Evolutionary conservation across 495 filamentous ascomycete species (phyloP).

Genomic region (Cryomyces antarcticus): DNA sequence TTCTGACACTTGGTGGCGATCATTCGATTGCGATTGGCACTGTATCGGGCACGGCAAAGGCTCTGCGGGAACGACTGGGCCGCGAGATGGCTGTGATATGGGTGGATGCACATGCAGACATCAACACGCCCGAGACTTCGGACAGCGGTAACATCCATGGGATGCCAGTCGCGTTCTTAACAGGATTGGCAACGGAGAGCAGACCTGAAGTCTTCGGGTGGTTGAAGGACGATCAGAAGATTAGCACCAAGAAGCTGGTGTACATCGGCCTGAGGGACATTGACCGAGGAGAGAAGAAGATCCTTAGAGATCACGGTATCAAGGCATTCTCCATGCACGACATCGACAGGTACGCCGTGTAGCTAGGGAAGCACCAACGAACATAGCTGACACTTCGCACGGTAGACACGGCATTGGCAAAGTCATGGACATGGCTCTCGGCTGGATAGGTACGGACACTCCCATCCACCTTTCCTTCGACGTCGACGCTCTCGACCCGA

Average conservation of each 20-base stretch:
- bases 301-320: conserved; percentile 71
- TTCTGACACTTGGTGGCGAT: conserved; percentile 86
- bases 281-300: conserved; percentile 73
- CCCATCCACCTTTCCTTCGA: conserved; percentile 96
- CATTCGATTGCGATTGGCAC: conserved; percentile 94
- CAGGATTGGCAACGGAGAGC: conserved; percentile 58
- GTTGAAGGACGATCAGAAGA: conserved; percentile 41
- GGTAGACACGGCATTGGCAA: conserved; percentile 72
- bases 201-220: conserved; percentile 65
- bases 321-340: conserved; percentile 98
- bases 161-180: conserved; percentile 91
- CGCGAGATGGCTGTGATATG: conserved; percentile 85
- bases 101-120: conserved; percentile 96
- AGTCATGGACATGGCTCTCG: conserved; percentile 93
- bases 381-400: conserved; percentile 5
- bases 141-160: conserved; percentile 90
- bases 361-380: not conserved
- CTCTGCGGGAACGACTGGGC: conserved; percentile 57
- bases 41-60: conserved; percentile 64
- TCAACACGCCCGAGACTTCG: conserved; percentile 85
- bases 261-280: conserved; percentile 95
- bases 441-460: conserved; percentile 79
- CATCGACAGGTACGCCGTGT: conserved; percentile 50
- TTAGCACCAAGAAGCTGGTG: conserved; percentile 71
- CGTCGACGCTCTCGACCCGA: conserved; percentile 87